phyloP scores from a whole-genome alignment of 2,329 filamentous ascomycete species.

The Xylariaceae sp. region DNA sequence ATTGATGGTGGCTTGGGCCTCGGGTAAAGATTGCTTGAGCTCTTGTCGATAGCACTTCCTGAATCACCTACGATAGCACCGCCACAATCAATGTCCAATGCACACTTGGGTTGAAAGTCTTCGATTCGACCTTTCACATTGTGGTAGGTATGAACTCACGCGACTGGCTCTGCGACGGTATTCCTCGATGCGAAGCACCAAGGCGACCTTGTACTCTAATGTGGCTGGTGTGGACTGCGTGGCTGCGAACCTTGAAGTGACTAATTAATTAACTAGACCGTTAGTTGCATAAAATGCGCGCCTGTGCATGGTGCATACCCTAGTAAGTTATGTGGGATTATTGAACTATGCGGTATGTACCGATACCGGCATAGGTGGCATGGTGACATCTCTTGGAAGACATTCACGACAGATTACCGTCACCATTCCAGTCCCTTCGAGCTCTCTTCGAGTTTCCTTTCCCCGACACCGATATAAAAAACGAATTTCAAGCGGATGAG shows the following conservation, averaged over 20 bases:
- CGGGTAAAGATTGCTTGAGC: neutral
- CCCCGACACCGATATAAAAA: neutral
- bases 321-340: too few species aligned
- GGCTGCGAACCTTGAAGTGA: neutral
- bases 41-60: neutral
- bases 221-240: constrained; percentile 2
- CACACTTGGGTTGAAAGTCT: neutral
- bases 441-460: neutral
- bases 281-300: neutral
- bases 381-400: neutral
- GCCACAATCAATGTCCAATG: neutral
- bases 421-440: constrained; percentile 7
- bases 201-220: neutral
- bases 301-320: too few species aligned
- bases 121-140: neutral
- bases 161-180: neutral
- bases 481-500: neutral
- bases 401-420: neutral
- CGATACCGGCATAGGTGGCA: neutral
- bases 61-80: neutral
- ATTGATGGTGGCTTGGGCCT: neutral
- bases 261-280: neutral
- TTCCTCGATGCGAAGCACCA: neutral
- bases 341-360: too few species aligned
- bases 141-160: neutral